phyloP scores from a whole-genome alignment of 768 basidiomycete species.

The Naganishia kalamii region DNA sequence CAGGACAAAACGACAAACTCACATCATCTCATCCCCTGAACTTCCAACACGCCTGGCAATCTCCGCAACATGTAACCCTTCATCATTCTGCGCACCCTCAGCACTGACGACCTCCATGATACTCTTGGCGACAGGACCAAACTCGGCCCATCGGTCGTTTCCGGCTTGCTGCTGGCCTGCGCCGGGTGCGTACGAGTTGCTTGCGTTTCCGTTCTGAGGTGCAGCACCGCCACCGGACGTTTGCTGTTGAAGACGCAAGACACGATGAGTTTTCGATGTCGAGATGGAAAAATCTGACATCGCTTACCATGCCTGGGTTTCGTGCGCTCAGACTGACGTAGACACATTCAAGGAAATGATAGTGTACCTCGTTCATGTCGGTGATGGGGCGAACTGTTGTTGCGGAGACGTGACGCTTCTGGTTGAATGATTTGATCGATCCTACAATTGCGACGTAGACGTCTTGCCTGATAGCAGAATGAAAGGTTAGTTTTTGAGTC shows the following conservation, averaged over 20 bases:
- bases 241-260: not conserved
- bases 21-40: constrained; percentile 52
- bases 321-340: constrained; percentile 58
- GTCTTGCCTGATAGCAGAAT: constrained; percentile 55
- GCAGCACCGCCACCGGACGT: constrained; percentile 6
- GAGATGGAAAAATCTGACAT: not conserved
- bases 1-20: constrained; percentile 52
- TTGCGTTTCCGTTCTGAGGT: not conserved
- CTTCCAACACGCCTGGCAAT: constrained; percentile 63
- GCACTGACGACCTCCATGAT: constrained; percentile 17
- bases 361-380: constrained; percentile 71
- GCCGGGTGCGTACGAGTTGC: constrained; percentile 45
- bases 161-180: constrained; percentile 50
- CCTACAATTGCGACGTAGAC: constrained; percentile 76
- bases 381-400: constrained; percentile 62
- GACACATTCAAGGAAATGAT: constrained; percentile 72
- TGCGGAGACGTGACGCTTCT: constrained; percentile 74
- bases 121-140: not conserved
- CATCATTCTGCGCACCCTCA: constrained; percentile 2
- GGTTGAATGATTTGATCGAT: constrained; percentile 69
- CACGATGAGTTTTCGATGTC: not conserved
- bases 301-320: constrained; percentile 48
- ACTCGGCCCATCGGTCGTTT: constrained; percentile 21
- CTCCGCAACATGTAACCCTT: constrained; percentile 68
- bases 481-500: not conserved